A percentile compares a stretch with the other conserved stretches of the same genome.
phyloP scores from a whole-genome alignment of 768 basidiomycete species.

The Trametes cingulata region DNA sequence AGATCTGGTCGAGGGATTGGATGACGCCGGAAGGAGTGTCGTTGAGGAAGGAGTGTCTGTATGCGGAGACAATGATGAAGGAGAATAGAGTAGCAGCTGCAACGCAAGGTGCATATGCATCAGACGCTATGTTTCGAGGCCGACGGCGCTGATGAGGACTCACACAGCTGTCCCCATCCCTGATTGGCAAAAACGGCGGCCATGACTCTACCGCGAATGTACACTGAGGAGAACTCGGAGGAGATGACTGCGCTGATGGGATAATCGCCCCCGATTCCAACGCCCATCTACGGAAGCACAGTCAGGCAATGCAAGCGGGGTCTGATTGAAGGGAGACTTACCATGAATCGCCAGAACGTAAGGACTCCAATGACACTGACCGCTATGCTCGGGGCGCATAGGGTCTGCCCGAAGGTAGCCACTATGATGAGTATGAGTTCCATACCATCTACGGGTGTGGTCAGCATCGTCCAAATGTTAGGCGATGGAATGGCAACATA shows the following conservation, averaged over 20 bases:
- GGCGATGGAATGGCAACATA: constrained; percentile 13
- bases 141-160: background rate
- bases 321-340: constrained; percentile 23
- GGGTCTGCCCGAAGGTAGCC: constrained; percentile 40
- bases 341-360: constrained; percentile 48
- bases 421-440: constrained; percentile 43
- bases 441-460: constrained; percentile 41
- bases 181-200: constrained; percentile 48
- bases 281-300: constrained; percentile 27
- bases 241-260: constrained; percentile 50
- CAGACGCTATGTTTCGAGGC: background rate
- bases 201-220: constrained; percentile 51
- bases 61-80: constrained; percentile 65
- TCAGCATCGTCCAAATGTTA: background rate
- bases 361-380: constrained; percentile 44
- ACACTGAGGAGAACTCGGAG: constrained; percentile 48
- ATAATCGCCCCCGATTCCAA: constrained; percentile 51
- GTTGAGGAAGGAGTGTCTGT: constrained; percentile 61
- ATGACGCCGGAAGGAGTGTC: constrained; percentile 40
- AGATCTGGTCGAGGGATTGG: constrained; percentile 58
- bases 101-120: constrained; percentile 28
- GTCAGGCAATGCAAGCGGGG: background rate
- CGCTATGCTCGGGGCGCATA: constrained; percentile 39
- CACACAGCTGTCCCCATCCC: constrained; percentile 46
- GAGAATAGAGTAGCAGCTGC: constrained; percentile 68